phyloP scores from a whole-genome alignment of 2,329 filamentous ascomycete species.

The Pestalotiopsis sp. region DNA sequence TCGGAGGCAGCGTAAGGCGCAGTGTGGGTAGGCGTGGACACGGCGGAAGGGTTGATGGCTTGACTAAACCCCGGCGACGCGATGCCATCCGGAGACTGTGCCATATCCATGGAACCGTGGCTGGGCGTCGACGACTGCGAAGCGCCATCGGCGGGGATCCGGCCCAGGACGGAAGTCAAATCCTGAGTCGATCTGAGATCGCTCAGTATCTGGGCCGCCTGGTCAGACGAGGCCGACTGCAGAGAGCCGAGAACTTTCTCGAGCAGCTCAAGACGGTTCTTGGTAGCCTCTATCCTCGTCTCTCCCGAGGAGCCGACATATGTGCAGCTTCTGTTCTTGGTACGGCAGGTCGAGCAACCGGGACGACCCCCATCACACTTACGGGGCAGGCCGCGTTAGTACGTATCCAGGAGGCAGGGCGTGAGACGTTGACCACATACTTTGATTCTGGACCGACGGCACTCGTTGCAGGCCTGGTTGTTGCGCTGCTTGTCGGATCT shows the following conservation, averaged over 20 bases:
- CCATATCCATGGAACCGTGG: neutral
- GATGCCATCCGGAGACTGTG: neutral
- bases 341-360: constrained; percentile 30
- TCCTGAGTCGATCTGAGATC: constrained; percentile 24
- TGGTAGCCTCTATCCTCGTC: constrained; percentile 32
- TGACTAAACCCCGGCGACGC: neutral
- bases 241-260: constrained; percentile 30
- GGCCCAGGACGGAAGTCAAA: constrained; percentile 3
- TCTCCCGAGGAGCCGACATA: constrained; percentile 35
- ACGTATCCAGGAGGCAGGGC: neutral
- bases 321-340: constrained; percentile 28
- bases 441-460: constrained; percentile 12
- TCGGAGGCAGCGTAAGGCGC: neutral
- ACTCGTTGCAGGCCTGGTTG: constrained; percentile 15
- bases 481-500: constrained; percentile 2
- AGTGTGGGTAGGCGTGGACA: neutral
- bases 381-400: neutral
- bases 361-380: constrained; percentile 36
- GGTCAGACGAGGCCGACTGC: constrained; percentile 21
- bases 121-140: neutral
- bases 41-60: neutral
- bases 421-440: neutral
- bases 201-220: constrained; percentile 27
- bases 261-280: constrained; percentile 28
- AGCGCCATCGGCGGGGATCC: neutral